Base-by-base conservation (phyloP, 2,329 filamentous ascomycete genomes). In the Aureobasidium mangrovei region DNA sequence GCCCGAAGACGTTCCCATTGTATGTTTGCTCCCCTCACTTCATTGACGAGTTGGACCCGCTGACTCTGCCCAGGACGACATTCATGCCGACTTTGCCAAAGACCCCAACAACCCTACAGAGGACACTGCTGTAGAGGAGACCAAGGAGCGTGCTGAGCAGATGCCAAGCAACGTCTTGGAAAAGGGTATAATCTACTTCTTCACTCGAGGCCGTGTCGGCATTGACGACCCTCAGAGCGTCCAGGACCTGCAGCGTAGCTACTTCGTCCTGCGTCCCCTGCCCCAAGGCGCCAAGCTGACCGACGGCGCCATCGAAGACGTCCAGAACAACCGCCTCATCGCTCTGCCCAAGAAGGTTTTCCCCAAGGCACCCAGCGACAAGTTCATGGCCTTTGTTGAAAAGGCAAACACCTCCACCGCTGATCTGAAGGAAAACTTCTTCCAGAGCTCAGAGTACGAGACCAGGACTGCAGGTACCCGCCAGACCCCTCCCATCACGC, bases 131-230 rank as follows among this genome's bases (percentile, higher is more conserved):
- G 67, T 82, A 4, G 70, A 74, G 56, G 70, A 76, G 47, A 76
- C 78, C 2, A 67, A 74, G 18, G 65, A 77, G 48, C 74, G 79
- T 40, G 75, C 77, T 61, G 68, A 76, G 42, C 69, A 72, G 2
- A 68, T 78, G 38, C 74, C 81, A 1, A 80, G 78, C 4, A 83
- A 74, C 56, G 82, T 95, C 27, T 76, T 94, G 2, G 90, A 96
- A 65, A 95, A 93, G 64, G 90, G 90, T 3, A 79, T 93, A 61
- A 83, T 95, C 61, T 95, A 95, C 74, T 95, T 95, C 77, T 94
- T 95, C 74, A 85, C 86, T 63, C 84, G 90, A 18, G 82, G 83
- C 6, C 83, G 88, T 9, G 87, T 95, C 36, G 81, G 82, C 48
- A 77, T 87, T 28, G 80, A 88, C 4, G 77, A 87, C 5, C 84